Base-by-base conservation (phyloP, 768 basidiomycete species). In the Agaricus blazei region DNA sequence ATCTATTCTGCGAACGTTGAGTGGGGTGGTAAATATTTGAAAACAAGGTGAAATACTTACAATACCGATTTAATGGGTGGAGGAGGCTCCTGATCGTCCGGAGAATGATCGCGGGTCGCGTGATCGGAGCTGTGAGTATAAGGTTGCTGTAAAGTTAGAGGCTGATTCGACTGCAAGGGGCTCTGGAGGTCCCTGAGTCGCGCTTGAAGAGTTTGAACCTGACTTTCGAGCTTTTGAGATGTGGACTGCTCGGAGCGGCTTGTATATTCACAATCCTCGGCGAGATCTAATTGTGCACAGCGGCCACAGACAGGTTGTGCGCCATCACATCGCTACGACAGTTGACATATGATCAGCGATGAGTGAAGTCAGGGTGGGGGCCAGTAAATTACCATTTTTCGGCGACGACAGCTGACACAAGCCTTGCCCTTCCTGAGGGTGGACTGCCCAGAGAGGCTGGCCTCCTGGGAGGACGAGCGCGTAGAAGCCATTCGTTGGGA, bases 181-280 rank as follows among this genome's bases (percentile, higher is more conserved):
- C n/a, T 64, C 57, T 80, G 77, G 3, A 81, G 59, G 48, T 79
- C 75, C 36, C 67, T 67, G 12, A 84, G 72, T 19, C 82, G 74
- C 7, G 72, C 68, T 62, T 77, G 75, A 8, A 84, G 64, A 9
- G 72, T 71, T 0, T 70, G 64, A 14, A 84, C 70, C 15, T 78
- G 70, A n/a, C 81, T 76, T 62, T 84, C 80, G 14, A 84, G 64
- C 4, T 72, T 68, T 57, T 83, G 69, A 0, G 74, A 81, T 14
- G 69, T 71, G 0, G 83, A 73, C 7, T 73, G 77, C 15, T 74
- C 75, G 19, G 70, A 69, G 1, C 72, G 74, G 42, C 75, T 72
- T 0, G 74, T 73, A 59, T 85, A 85, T 68, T 85, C 82, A 58
- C 84, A 85, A 58, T 85, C 83, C 7, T 80, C 80, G 0, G 64